Percentiles rank a stretch among this genome's conserved stretches.
Evolutionary conservation across 2,329 filamentous ascomycete genomes (phyloP).

Genomic region (Aspergillus sp.): DNA sequence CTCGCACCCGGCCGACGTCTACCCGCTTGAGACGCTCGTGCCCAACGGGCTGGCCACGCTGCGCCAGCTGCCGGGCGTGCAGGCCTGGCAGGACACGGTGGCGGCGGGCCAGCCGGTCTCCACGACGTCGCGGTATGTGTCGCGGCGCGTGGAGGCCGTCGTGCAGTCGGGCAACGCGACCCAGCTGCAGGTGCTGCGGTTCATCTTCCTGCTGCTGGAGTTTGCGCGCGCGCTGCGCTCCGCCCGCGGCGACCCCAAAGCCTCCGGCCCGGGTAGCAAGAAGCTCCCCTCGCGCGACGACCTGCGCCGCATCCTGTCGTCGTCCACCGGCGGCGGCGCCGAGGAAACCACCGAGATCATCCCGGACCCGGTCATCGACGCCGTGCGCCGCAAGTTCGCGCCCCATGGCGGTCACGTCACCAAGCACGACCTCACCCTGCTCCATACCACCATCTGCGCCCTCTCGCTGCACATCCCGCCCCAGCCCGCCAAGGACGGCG

Average conservation of each 20-base stretch:
- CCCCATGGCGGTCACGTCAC: constrained; percentile 35
- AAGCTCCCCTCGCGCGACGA: constrained; percentile 41
- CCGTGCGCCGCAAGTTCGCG: constrained; percentile 42
- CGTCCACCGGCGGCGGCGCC: constrained; percentile 23
- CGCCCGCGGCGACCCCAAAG: constrained; percentile 23
- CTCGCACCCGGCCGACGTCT: constrained; percentile 46
- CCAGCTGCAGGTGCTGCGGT: constrained; percentile 45
- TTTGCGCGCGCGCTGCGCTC: constrained; percentile 37
- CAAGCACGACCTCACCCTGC: constrained; percentile 41
- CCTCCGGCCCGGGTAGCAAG: constrained; percentile 35
- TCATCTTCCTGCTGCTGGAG: constrained; percentile 46
- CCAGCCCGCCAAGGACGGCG: constrained; percentile 36
- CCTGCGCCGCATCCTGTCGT: constrained; percentile 37
- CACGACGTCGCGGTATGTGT: constrained; percentile 45
- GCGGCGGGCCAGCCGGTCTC: constrained; percentile 33
- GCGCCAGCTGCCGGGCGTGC: constrained; percentile 40
- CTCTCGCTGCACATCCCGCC: constrained; percentile 47
- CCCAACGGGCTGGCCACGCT: constrained; percentile 43
- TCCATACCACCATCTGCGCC: constrained; percentile 48
- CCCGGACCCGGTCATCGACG: constrained; percentile 40
- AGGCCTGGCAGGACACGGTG: constrained; percentile 43
- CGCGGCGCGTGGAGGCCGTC: constrained; percentile 41
- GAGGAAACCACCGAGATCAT: constrained; percentile 22
- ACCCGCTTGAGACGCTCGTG: constrained; percentile 43
- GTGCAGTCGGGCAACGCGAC: constrained; percentile 38